Conservation (phyloP, 768 basidiomycete genomes). For the button mushroom (Agaricus bisporus) region DNA sequence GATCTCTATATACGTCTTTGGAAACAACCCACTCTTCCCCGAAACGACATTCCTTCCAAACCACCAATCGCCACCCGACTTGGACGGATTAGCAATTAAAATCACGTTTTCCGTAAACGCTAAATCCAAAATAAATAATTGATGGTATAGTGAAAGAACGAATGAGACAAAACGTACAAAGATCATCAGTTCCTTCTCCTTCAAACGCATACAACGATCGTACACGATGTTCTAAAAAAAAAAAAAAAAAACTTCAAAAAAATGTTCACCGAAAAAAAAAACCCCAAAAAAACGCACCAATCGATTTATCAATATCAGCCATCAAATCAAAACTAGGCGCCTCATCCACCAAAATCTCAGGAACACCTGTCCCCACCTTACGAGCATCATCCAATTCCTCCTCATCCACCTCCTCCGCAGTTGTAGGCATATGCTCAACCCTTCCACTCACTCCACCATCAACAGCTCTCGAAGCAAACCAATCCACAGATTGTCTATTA, state of each 20-base stretch:
- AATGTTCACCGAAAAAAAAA: too few species aligned
- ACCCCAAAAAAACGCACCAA: constrained; percentile 37
- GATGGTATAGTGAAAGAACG: too few species aligned
- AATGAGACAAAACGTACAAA: too few species aligned
- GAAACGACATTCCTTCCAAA: constrained; percentile 65
- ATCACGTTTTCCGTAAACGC: constrained; percentile 79
- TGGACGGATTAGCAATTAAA: constrained; percentile 79
- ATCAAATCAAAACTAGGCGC: constrained; percentile 42
- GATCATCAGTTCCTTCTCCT: constrained; percentile 83
- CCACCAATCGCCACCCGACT: constrained; percentile 89
- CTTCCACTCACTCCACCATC: constrained; percentile 39
- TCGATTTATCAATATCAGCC: constrained; percentile 66
- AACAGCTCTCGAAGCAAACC: constrained; percentile 85
- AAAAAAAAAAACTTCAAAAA: too few species aligned
- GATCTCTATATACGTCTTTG: constrained; percentile 79
- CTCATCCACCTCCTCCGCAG: constrained; percentile 59
- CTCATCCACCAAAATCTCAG: constrained; percentile 54
- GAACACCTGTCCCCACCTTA: constrained; percentile 28
- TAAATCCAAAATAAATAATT: too few species aligned
- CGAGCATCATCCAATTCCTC: constrained; percentile 21
- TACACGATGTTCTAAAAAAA: constrained; percentile 56
- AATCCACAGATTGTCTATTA: constrained; percentile 80
- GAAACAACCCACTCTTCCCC: constrained; percentile 82
- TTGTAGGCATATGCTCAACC: constrained; percentile 40
- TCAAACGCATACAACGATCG: constrained; percentile 82